Evolutionary conservation across 1,284 basidiomycete genomes (phyloP).

Genomic region (Takashimella koratensis): DNA sequence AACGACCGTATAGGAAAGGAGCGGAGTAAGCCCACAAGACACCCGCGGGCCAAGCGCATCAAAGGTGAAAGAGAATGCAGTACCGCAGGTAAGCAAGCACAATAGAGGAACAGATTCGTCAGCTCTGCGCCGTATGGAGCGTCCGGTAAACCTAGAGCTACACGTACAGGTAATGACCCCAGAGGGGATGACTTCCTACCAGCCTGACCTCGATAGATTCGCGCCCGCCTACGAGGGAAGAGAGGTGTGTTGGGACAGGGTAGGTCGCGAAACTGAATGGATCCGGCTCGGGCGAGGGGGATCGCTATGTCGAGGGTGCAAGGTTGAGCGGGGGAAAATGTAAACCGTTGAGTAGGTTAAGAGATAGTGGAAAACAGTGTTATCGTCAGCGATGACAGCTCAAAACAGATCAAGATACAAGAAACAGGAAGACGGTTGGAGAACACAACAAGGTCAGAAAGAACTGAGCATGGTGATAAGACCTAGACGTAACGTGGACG

Average conservation of each 20-base stretch:
- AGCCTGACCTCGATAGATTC: slow-evolving; percentile 62
- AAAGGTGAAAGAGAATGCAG: not conserved
- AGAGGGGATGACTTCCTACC: slow-evolving; percentile 82
- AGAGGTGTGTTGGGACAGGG: slow-evolving; percentile 20
- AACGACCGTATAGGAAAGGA: not conserved
- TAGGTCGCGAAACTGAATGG: slow-evolving; percentile 44
- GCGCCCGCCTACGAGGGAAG: slow-evolving; percentile 16
- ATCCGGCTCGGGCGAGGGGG: slow-evolving; percentile 32
- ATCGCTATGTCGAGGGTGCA: slow-evolving; percentile 20
- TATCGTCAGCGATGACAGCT: not conserved
- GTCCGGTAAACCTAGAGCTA: not conserved
- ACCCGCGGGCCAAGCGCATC: not conserved
- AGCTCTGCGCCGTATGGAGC: not conserved
- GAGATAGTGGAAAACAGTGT: not conserved
- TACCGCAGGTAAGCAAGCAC: not conserved
- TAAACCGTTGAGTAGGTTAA: slow-evolving; percentile 4
- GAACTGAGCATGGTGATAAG: no score
- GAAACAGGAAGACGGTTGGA: not conserved
- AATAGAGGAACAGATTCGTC: not conserved
- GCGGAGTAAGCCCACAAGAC: not conserved
- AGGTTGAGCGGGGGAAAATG: slow-evolving; percentile 24
- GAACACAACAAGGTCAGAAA: no score
- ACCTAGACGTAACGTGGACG: no score
- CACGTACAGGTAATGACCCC: slow-evolving; percentile 82
- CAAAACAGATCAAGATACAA: no score